These are phyloP conservation scores for Phytophthora boehmeriae DNA, from an alignment of 352 stramenopile genomes.

Conservation along the genomic window DNA sequence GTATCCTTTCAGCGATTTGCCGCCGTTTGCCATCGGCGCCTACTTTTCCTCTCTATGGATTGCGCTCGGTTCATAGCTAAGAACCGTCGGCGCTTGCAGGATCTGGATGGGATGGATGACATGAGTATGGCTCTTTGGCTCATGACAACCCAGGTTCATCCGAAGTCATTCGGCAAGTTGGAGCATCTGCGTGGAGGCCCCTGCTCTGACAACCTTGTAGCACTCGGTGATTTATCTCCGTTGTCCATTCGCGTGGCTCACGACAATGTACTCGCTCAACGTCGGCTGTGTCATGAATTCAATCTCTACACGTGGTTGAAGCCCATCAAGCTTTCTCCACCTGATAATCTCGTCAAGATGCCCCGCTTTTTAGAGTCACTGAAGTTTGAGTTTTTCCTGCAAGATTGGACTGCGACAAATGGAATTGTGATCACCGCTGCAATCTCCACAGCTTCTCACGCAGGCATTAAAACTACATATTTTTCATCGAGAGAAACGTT, in stretches of 20 bases:
- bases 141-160: slow-evolving; percentile 49
- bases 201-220: slow-evolving; percentile 42
- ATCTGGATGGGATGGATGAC: slow-evolving; percentile 52
- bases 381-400: too few species aligned
- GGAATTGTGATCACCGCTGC: background rate
- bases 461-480: slow-evolving; percentile 4
- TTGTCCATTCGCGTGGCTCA: slow-evolving; percentile 45
- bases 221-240: slow-evolving; percentile 46
- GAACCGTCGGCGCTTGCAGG: slow-evolving; percentile 33
- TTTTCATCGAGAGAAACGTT: slow-evolving; percentile 12
- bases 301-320: slow-evolving; percentile 32
- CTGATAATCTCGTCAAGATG: background rate
- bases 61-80: slow-evolving; percentile 44
- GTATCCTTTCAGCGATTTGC: slow-evolving; percentile 40
- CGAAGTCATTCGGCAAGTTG: slow-evolving; percentile 34
- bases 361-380: too few species aligned
- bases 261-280: slow-evolving; percentile 21
- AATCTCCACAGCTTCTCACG: background rate
- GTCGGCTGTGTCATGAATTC: slow-evolving; percentile 39
- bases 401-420: background rate
- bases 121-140: slow-evolving; percentile 66
- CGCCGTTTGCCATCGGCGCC: slow-evolving; percentile 44
- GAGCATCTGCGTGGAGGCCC: slow-evolving; percentile 29
- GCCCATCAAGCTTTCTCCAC: background rate
- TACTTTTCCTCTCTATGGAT: slow-evolving; percentile 58